These are phyloP conservation scores for Ajuga reptans DNA, from an alignment of 305 asterid genomes.

Conservation along the genomic window DNA sequence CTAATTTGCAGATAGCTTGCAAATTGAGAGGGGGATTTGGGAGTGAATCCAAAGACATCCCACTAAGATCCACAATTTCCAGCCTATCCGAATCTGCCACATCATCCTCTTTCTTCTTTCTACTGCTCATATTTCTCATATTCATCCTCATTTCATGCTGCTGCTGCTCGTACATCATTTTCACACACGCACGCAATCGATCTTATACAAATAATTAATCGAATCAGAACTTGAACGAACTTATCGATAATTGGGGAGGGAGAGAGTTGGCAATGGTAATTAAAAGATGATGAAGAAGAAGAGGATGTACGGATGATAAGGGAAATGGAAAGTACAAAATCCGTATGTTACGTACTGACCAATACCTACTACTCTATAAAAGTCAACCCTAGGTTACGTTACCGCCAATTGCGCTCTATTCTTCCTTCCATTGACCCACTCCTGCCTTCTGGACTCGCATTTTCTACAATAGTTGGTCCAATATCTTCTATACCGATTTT, in stretches of 20 bases:
- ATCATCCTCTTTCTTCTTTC: not conserved
- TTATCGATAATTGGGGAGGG: not conserved
- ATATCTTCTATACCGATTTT: no score
- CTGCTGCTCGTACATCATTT: conserved; percentile 39
- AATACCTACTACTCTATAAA: conserved; percentile 4
- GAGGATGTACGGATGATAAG: conserved; percentile 23
- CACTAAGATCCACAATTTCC: conserved; percentile 68
- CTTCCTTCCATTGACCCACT: not conserved
- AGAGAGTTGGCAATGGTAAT: no score
- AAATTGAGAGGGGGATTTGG: conserved; percentile 48
- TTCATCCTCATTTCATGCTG: not conserved
- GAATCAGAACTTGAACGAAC: not conserved
- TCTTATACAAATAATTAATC: not conserved
- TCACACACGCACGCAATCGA: not conserved
- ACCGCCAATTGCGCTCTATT: conserved; percentile 19
- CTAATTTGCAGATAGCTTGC: conserved; percentile 52
- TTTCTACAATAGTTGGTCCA: no score
- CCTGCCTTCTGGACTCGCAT: no score
- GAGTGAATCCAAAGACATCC: conserved; percentile 51
- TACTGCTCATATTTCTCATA: conserved; percentile 16
- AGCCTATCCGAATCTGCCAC: conserved; percentile 21
- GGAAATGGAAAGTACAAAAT: conserved; percentile 21
- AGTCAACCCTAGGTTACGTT: conserved; percentile 25
- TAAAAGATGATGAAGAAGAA: not conserved
- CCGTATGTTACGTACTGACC: conserved; percentile 33